Percentiles rank a stretch among this genome's conserved stretches.
Evolutionary conservation across 345 rosid species (phyloP).

Genomic region (Eutrema yunnanense): DNA sequence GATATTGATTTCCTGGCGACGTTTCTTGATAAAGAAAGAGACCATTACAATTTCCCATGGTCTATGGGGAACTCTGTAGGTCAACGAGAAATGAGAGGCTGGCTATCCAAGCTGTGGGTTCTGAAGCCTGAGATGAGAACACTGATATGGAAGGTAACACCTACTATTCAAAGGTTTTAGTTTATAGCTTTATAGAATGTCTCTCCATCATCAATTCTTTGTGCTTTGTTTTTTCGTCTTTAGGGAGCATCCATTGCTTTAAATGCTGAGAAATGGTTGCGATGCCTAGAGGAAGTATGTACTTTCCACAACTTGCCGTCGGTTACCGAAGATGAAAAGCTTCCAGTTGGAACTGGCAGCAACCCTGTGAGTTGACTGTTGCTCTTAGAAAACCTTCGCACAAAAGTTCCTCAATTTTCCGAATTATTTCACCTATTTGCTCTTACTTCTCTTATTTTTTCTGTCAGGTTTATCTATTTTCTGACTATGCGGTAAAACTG

Average conservation of each 20-base stretch:
- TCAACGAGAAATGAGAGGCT: constrained; percentile 91
- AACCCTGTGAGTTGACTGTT: constrained; percentile 71
- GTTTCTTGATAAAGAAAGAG: constrained; percentile 76
- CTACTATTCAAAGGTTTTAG: background rate
- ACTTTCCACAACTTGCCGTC: constrained; percentile 58
- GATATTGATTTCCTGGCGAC: constrained; percentile 56
- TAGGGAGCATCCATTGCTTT: constrained; percentile 93
- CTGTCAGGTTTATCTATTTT: constrained; percentile 72
- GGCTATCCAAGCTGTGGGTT: constrained; percentile 84
- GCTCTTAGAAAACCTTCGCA: background rate
- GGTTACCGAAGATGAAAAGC: constrained; percentile 64
- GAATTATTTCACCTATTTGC: background rate
- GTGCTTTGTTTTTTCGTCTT: background rate
- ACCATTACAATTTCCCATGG: constrained; percentile 89
- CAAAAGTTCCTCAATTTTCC: background rate
- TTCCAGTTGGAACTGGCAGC: constrained; percentile 93
- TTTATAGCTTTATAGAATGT: background rate
- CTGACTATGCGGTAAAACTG: constrained; percentile 67
- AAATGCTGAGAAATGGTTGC: constrained; percentile 86
- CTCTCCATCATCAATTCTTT: constrained; percentile 2
- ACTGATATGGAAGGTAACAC: constrained; percentile 79
- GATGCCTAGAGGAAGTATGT: constrained; percentile 62
- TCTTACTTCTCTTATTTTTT: constrained; percentile 21
- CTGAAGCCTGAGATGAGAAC: constrained; percentile 71
- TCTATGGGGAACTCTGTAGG: constrained; percentile 81